Conservation (phyloP, 1,284 basidiomycete species). For the Austroboletus niveus region DNA sequence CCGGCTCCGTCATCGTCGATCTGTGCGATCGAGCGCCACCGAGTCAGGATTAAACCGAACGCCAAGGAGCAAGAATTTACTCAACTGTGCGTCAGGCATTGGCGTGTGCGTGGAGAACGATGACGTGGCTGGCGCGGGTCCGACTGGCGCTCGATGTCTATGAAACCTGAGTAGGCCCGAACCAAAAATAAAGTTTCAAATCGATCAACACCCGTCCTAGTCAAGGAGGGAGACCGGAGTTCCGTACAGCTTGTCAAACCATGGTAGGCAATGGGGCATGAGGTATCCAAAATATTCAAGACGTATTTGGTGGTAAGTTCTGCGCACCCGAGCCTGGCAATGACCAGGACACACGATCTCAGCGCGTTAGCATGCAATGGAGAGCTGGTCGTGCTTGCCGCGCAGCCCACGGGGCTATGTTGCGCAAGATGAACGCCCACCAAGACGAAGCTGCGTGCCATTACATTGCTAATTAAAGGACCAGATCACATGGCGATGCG, state of each 20-base stretch:
- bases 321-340: conserved; percentile 44
- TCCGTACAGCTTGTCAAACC: background rate
- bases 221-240: background rate
- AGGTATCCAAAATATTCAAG: background rate
- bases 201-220: background rate
- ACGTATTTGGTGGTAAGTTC: conserved; percentile 31
- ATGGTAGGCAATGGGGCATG: background rate
- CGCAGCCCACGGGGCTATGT: too few species aligned
- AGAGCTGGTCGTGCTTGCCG: too few species aligned
- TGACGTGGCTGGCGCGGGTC: too few species aligned
- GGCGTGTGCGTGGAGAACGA: background rate
- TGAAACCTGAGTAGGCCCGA: background rate
- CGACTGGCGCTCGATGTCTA: background rate
- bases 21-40: too few species aligned
- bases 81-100: background rate
- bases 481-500: too few species aligned
- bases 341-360: too few species aligned
- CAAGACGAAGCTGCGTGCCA: background rate
- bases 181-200: background rate
- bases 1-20: background rate
- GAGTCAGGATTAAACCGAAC: too few species aligned
- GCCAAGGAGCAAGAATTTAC: background rate
- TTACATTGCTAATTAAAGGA: too few species aligned
- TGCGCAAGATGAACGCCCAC: too few species aligned
- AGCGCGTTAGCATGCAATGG: too few species aligned